phyloP scores from a whole-genome alignment of 2,329 filamentous ascomycete species.

The Ophiosphaerella herpotricha region DNA sequence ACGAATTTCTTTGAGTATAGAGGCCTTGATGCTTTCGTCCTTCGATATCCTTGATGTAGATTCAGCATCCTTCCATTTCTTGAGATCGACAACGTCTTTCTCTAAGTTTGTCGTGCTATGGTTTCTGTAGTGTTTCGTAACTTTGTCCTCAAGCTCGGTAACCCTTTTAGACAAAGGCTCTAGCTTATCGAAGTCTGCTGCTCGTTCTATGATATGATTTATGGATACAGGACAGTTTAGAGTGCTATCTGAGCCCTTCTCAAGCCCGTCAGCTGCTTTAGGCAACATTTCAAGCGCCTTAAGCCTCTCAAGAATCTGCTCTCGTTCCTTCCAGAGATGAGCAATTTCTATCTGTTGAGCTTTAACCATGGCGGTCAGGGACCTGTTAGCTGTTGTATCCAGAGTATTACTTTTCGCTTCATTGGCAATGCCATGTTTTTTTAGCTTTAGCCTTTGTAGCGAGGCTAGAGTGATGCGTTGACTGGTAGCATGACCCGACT shows the following conservation, averaged over 20 bases:
- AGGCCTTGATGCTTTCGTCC: neutral
- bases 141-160: neutral
- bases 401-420: neutral
- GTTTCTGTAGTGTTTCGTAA: too few relatives aligned
- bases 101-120: neutral
- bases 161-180: neutral
- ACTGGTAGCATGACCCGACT: neutral
- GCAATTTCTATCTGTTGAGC: conserved; percentile 8
- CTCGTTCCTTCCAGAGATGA: conserved; percentile 8
- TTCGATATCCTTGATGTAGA: neutral
- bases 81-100: neutral
- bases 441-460: conserved; percentile 7
- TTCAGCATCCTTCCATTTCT: conserved; percentile 2
- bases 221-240: too few relatives aligned
- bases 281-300: neutral
- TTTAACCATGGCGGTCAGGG: neutral
- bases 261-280: neutral
- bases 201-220: neutral
- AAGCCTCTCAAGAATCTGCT: neutral
- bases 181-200: neutral
- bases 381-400: neutral
- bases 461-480: conserved; percentile 6
- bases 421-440: conserved; percentile 7
- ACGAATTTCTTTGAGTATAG: too few relatives aligned
- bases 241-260: too few relatives aligned